Base-by-base conservation (phyloP, 306 rosid species). In the Lablab purpureus region DNA sequence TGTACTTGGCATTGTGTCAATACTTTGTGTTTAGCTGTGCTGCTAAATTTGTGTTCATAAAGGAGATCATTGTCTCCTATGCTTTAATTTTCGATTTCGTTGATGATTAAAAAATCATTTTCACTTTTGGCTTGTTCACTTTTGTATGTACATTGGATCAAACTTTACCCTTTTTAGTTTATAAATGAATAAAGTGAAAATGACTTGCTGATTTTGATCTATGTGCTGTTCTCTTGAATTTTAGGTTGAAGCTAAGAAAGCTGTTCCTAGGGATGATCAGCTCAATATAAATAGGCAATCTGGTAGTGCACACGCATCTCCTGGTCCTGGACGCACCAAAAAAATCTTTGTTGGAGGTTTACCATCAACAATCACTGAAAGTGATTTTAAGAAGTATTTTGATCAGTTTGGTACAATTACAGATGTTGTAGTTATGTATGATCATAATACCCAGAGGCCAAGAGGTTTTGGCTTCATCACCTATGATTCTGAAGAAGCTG, bases 241-340 rank as follows among this genome's bases (percentile, higher is more conserved):
- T 84, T 86, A 95, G 99, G 99, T 95, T 64, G 99, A 95, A 86
- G 99, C 99, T 23, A 93, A 95, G 89, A 95, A 92, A 89, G 99
- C 99, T 73, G 99, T 95, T 75, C 99, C 99, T 6, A 95, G 95
- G 90, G 99, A 93, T 86, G 99, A 95, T 88, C 99, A 93, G 80
- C 86, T 85, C 50, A 84, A 76, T 62, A 51, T 93, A 75, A 90
- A 49, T 80, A 90, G 98, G 81, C 90, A 78, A 50, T 49, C 85
- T 25, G 91, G 88, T 52, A 89, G 85, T 82, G 83, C 76, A 23
- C 92, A 87, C 4, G 86, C 89, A 36, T 90, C 99, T 75, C 93
- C 98, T 37, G 93, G 93, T 83, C 95, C 96, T 10, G 98, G 92
- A n/a, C 93, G 98, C 34, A 95, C 98, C 0, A 92, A 93, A 81